A percentile compares a stretch with the other conserved stretches of the same genome.
Evolutionary conservation across 306 rosid species (phyloP).

Genomic region (Malus fusca): DNA sequence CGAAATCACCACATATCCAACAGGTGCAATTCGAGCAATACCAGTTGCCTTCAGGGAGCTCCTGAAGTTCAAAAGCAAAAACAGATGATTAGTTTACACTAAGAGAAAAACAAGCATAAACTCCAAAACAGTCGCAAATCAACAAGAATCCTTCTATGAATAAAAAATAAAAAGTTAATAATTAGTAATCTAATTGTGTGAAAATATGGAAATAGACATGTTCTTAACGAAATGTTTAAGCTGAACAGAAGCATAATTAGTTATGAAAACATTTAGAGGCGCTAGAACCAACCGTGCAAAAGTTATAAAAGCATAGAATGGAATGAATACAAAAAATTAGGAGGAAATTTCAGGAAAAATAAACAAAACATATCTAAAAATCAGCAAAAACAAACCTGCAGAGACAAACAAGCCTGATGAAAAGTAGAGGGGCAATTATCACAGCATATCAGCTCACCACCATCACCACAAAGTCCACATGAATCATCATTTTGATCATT

Average conservation of each 20-base stretch:
- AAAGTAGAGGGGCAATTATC: constrained; percentile 94
- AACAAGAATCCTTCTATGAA: not conserved
- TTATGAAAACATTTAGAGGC: not conserved
- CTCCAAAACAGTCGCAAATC: constrained; percentile 15
- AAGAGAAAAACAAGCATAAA: constrained; percentile 14
- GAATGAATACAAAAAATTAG: not conserved
- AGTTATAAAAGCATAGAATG: not conserved
- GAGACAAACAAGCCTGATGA: constrained; percentile 76
- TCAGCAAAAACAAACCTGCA: constrained; percentile 55
- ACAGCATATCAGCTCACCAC: constrained; percentile 92
- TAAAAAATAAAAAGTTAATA: not conserved
- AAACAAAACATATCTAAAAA: constrained; percentile 17
- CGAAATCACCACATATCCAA: constrained; percentile 73
- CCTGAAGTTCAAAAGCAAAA: constrained; percentile 46
- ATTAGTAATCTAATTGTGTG: not conserved
- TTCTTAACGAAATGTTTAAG: not conserved
- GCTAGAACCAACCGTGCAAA: not conserved
- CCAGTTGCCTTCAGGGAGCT: constrained; percentile 94
- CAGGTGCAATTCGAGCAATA: constrained; percentile 88
- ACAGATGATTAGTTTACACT: constrained; percentile 8
- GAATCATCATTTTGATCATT: constrained; percentile 88
- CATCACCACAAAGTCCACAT: constrained; percentile 91
- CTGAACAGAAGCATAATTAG: not conserved
- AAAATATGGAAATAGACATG: not conserved
- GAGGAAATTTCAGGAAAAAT: constrained; percentile 9